Evolutionary conservation across 495 filamentous ascomycete genomes (phyloP), one percentile per base, ranked within the genome.

Genomic region (Penicillium tannophilum): DNA sequence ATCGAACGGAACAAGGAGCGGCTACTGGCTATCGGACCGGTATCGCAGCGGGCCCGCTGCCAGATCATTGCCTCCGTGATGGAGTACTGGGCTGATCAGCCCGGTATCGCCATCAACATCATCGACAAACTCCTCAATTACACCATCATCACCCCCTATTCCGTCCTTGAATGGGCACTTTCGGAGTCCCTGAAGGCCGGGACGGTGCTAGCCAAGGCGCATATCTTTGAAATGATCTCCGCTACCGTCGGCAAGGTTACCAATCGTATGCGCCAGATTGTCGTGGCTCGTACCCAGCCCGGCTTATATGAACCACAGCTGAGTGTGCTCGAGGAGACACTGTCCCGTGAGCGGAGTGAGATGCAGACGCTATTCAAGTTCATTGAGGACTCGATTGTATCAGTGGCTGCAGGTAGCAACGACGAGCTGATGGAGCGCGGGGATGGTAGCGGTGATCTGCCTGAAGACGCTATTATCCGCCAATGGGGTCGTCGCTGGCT

Each of bases 41-140:
- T 82, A 49, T 93, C 90, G 0, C 82, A 88, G 42, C 76, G 76
- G 20, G 92, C 91, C 2, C 85, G 91, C 19, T 82, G 84, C 54
- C 95, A 99, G 71, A 96, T 99, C 60, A 90, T 98, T 59, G 83
- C 85, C 11, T 90, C 89, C 9, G 93, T 97, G 30, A 88, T 97
- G 79, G 84, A 87, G 14, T 98, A 97, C 77, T 99, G 94, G 94
- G 81, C 82, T 41, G 88, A 93, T 54, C 94, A 98, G 62, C 91
- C 94, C 0, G 94, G 94, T 33, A 87, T 96, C 43, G 95, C 92
- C 31, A 88, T 97, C 65, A 90, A 89, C 64, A 93, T 99, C 64
- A 82, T 98, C 55, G 94, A 99, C 79, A 98, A 97, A 76, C 81
- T 99, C 4, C 87, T 99, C 28, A 99, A 99, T 71, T 99, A 98